Percentiles rank a stretch among this genome's conserved stretches.
Conservation (phyloP, 441 rosid species). For the Mallotus japonicus region DNA sequence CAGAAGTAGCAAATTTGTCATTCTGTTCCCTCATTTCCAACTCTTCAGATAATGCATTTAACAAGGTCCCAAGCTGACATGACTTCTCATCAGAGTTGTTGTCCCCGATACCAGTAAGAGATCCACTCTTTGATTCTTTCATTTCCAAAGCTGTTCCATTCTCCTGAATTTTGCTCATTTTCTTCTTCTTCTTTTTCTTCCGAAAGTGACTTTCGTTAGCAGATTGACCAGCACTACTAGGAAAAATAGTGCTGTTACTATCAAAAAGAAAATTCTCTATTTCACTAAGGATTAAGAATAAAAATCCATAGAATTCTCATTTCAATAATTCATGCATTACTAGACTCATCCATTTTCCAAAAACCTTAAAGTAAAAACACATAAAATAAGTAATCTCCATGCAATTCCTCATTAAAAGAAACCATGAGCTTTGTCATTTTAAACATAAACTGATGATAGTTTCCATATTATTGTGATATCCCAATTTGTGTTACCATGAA, state of each 20-base stretch:
- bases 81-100: neutral
- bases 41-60: too few relatives aligned
- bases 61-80: too few relatives aligned
- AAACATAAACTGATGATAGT: neutral
- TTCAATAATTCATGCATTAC: too few relatives aligned
- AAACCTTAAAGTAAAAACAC: neutral
- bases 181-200: slow-evolving; percentile 34
- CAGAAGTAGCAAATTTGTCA: too few relatives aligned
- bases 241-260: slow-evolving; percentile 26
- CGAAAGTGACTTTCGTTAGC: slow-evolving; percentile 20
- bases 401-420: neutral
- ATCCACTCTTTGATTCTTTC: slow-evolving; percentile 2
- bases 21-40: too few relatives aligned
- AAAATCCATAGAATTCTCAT: neutral
- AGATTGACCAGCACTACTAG: slow-evolving; percentile 19
- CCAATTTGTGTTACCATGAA: neutral
- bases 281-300: neutral
- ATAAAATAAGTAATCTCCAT: neutral
- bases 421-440: neutral
- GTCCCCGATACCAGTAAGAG: slow-evolving; percentile 6
- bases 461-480: neutral
- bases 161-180: slow-evolving; percentile 21
- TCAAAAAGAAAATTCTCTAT: neutral
- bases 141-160: slow-evolving; percentile 12
- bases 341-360: too few relatives aligned